Evolutionary conservation across 108 stramenopile species (phyloP), one percentile per base, ranked within the genome.

Genomic region (Cyclotella choctawhatcheeana): DNA sequence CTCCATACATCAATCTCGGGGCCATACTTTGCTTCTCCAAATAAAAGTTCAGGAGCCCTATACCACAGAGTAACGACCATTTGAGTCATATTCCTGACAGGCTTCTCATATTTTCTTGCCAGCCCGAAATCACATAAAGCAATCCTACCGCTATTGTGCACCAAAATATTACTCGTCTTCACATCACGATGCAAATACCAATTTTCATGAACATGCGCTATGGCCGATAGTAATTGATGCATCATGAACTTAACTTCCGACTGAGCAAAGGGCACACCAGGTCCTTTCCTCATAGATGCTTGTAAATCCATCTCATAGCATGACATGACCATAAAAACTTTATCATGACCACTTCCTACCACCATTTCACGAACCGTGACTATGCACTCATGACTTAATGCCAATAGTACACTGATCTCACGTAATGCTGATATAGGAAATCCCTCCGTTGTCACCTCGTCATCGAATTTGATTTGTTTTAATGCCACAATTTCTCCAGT

Each of bases 321-420:
- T 83, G 97, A 93, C 92, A 98, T 97, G 0, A 96, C 97, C 91
- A 97, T 93, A 72, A 90, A 94, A 2, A 95, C 94, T 76, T 94
- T 87, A 58, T 90, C 85, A 13, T 22, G 32, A 16, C 69, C 17
- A 18, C 61, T 67, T 21, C 92, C 96, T 8, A 95, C 92, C 1
- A 95, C 93, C 91, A 94, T 93, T 79, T 95, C 93, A n/a, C 77
- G 64, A 1, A 92, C 92, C 6, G 74, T 76, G 25, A 97, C 92
- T 34, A 98, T 92, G 70, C 82, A 86, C 54, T 93, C 88, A 66
- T 98, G 97, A 4, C 74, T 67, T 2, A 98, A 69, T 26, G 88
- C 79, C 40, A 94, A 59, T 4, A 98, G 61, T 0, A 96, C 85
- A 40, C 76, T 83, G 20, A 97, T 97, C 68, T 98, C 97, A 7